Evolutionary conservation across 2,329 filamentous ascomycete genomes (phyloP).

Genomic region (Xenosphaeropsis pyriputrescens): DNA sequence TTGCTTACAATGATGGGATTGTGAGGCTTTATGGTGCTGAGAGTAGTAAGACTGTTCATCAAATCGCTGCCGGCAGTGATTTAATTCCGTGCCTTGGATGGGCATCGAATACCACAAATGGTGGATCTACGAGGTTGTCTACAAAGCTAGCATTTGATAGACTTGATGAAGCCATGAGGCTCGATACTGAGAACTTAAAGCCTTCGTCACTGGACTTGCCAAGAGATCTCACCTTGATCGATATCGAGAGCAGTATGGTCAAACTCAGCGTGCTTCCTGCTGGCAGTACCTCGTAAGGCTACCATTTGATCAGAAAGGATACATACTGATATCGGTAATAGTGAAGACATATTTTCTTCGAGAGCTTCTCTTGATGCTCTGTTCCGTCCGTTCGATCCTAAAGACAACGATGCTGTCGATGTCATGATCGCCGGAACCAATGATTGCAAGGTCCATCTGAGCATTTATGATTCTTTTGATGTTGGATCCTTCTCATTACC

Average conservation of each 20-base stretch:
- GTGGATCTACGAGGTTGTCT: constrained; percentile 6
- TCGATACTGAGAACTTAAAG: not conserved
- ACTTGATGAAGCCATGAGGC: constrained; percentile 4
- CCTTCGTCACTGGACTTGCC: constrained; percentile 38
- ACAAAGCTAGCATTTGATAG: constrained; percentile 7
- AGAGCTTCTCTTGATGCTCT: constrained; percentile 18
- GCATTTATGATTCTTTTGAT: constrained; percentile 74
- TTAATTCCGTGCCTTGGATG: constrained; percentile 28
- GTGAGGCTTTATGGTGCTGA: constrained; percentile 67
- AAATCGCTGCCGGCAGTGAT: constrained; percentile 30
- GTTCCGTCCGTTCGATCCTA: constrained; percentile 27
- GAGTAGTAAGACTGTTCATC: constrained; percentile 67
- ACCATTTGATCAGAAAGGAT: constrained; percentile 1
- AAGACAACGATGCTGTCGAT: constrained; percentile 61
- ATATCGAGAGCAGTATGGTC: constrained; percentile 62
- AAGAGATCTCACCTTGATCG: constrained; percentile 56
- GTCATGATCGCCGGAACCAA: constrained; percentile 62
- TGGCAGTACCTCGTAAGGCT: constrained; percentile 44
- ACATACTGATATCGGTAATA: constrained; percentile 1
- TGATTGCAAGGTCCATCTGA: constrained; percentile 59
- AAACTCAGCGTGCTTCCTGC: constrained; percentile 60
- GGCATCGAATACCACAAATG: constrained; percentile 17
- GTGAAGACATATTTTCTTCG: constrained; percentile 19
- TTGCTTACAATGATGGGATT: constrained; percentile 71
- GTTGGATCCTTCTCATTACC: constrained; percentile 51